Percentiles rank a stretch among this genome's conserved stretches.
Evolutionary conservation across 345 rosid genomes (phyloP).

Genomic region (Corymbia maculata): DNA sequence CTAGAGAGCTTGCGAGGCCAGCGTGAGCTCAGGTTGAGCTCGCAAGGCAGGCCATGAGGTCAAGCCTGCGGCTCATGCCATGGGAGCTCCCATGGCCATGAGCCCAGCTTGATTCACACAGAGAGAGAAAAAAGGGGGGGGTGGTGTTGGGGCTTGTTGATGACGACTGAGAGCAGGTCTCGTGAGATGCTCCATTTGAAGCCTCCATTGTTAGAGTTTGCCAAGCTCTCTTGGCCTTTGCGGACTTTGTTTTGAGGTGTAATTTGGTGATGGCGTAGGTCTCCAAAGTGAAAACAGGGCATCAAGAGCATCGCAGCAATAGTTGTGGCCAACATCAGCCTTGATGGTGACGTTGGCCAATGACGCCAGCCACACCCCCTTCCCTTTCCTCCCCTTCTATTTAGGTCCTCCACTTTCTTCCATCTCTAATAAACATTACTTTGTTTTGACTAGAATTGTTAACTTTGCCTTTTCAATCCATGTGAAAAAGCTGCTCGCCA

Average conservation of each 20-base stretch:
- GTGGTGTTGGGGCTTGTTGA: too few relatives aligned
- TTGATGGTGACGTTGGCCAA: neutral
- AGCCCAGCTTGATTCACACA: too few relatives aligned
- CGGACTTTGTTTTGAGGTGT: too few relatives aligned
- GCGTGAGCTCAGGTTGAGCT: neutral
- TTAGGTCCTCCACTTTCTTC: neutral
- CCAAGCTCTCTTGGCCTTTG: too few relatives aligned
- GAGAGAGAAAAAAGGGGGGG: too few relatives aligned
- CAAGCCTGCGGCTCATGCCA: neutral
- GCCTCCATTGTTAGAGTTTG: too few relatives aligned
- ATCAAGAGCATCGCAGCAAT: neutral
- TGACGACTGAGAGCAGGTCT: too few relatives aligned
- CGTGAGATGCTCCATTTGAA: too few relatives aligned
- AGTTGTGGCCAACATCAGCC: neutral
- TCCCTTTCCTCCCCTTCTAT: neutral
- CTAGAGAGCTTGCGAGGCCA: neutral
- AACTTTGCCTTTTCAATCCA: neutral
- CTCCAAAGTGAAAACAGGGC: neutral
- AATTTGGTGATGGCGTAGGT: neutral
- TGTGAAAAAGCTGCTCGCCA: neutral
- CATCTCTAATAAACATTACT: neutral
- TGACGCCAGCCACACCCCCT: neutral
- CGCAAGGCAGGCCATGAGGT: neutral
- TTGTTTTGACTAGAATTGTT: neutral
- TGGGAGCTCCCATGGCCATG: neutral